A percentile compares a stretch with the other conserved stretches of the same genome.
Conservation (phyloP, 305 asterid species). For the Fraxinus sp. region DNA sequence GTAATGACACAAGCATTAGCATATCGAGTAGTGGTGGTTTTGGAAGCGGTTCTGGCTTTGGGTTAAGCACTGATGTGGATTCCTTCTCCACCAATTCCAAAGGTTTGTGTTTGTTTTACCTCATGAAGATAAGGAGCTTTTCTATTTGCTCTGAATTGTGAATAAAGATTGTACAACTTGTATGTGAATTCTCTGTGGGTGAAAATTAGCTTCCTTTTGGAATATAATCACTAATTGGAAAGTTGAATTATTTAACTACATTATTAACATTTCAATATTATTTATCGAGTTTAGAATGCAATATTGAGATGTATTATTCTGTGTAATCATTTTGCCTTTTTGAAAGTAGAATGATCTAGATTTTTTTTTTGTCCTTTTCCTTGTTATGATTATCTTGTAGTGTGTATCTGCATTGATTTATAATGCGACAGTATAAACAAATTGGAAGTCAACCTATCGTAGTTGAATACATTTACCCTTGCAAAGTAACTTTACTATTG, state of each 20-base stretch:
- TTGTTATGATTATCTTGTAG: not conserved
- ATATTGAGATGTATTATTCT: not conserved
- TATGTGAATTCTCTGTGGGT: not conserved
- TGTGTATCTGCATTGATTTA: not conserved
- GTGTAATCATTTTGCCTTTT: not conserved
- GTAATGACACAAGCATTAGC: conserved; percentile 42
- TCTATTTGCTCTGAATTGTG: not conserved
- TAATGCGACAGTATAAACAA: not conserved
- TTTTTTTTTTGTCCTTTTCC: not conserved
- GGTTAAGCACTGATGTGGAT: conserved; percentile 59
- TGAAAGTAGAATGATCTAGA: not conserved
- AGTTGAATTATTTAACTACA: not conserved
- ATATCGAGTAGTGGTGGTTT: conserved; percentile 49
- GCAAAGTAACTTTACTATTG: not conserved
- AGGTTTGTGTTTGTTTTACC: conserved; percentile 41
- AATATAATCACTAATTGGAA: not conserved
- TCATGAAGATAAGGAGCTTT: not conserved
- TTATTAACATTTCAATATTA: not conserved
- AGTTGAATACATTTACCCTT: not conserved
- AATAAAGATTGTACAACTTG: not conserved
- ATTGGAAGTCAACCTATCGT: not conserved
- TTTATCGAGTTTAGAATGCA: not conserved
- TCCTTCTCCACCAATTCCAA: conserved; percentile 59
- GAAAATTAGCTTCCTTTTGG: not conserved
- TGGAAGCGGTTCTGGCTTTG: conserved; percentile 64